Percentiles rank a stretch among this genome's conserved stretches.
These are phyloP conservation scores for Hericium rajendrae DNA, from an alignment of 768 basidiomycete genomes.

Conservation along the genomic window DNA sequence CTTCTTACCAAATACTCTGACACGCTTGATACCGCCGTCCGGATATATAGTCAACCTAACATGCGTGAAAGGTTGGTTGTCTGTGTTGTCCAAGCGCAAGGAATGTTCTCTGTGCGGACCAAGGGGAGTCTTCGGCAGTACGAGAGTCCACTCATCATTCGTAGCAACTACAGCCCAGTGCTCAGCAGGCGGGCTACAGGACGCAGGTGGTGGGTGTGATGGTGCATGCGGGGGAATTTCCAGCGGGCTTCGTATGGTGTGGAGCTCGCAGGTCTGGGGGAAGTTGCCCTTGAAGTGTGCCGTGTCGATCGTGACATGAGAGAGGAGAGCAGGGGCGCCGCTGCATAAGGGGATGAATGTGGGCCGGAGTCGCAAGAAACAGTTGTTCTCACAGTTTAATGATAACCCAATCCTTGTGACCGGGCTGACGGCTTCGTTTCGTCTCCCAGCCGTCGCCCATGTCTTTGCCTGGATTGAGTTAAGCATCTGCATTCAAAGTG, in stretches of 20 bases:
- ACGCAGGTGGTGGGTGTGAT: slow-evolving; percentile 7
- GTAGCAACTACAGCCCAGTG: slow-evolving; percentile 18
- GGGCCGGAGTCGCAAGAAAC: not conserved
- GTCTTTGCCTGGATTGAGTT: slow-evolving; percentile 46
- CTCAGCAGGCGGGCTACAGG: slow-evolving; percentile 11
- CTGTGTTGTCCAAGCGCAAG: slow-evolving; percentile 69
- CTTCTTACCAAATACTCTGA: slow-evolving; percentile 72
- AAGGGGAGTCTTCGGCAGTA: slow-evolving; percentile 71
- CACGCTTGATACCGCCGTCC: slow-evolving; percentile 90
- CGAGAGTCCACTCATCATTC: slow-evolving; percentile 55
- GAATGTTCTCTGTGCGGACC: slow-evolving; percentile 87
- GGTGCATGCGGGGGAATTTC: slow-evolving; percentile 20
- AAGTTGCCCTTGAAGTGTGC: slow-evolving; percentile 95
- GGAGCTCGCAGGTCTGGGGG: slow-evolving; percentile 78
- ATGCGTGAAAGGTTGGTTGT: slow-evolving; percentile 60
- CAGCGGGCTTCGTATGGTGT: slow-evolving; percentile 36
- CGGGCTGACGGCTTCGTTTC: slow-evolving; percentile 68
- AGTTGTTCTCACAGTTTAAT: slow-evolving; percentile 64
- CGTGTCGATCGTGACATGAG: slow-evolving; percentile 83
- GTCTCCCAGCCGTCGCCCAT: slow-evolving; percentile 99
- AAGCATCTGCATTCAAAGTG: not conserved
- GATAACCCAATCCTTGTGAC: slow-evolving; percentile 86
- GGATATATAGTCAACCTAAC: slow-evolving; percentile 85
- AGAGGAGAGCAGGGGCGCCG: slow-evolving; percentile 64
- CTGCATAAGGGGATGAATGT: slow-evolving; percentile 27